Percentiles rank a stretch among this genome's conserved stretches.
phyloP scores from a whole-genome alignment of 192 early-diverging fungal species.

The Mortierella claussenii region DNA sequence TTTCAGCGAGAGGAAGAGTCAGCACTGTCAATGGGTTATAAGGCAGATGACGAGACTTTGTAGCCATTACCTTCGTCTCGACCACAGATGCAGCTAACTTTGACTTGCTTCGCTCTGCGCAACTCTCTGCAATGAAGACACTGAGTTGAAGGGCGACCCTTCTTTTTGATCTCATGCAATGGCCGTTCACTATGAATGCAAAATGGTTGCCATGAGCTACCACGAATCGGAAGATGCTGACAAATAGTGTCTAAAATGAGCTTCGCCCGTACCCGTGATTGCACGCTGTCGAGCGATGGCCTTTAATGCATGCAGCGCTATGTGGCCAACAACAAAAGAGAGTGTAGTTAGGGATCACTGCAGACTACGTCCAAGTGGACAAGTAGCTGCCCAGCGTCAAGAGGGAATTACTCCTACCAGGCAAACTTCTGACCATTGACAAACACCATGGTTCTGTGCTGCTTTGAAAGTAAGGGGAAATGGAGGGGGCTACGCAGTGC shows the following conservation, averaged over 20 bases:
- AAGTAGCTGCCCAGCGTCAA: background rate
- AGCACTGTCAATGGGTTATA: no score
- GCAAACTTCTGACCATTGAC: slow-evolving; percentile 49
- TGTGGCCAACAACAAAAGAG: background rate
- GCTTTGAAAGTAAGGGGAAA: no score
- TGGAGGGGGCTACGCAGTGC: no score
- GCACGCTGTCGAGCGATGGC: slow-evolving; percentile 44
- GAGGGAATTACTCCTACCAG: slow-evolving; percentile 6
- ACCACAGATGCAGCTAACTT: slow-evolving; percentile 71
- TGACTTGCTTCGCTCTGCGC: slow-evolving; percentile 72
- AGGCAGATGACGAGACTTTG: background rate
- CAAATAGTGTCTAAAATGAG: background rate
- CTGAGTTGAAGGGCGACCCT: slow-evolving; percentile 76
- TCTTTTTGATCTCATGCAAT: slow-evolving; percentile 72
- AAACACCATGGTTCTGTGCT: slow-evolving; percentile 18
- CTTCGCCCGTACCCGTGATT: slow-evolving; percentile 32
- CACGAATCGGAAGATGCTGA: background rate
- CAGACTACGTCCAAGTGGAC: no score
- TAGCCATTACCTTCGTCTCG: slow-evolving; percentile 25
- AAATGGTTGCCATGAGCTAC: background rate
- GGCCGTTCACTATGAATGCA: slow-evolving; percentile 56
- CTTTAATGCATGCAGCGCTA: slow-evolving; percentile 49
- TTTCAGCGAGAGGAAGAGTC: no score
- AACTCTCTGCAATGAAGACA: slow-evolving; percentile 71
- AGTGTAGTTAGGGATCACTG: background rate